A percentile compares a stretch with the other conserved stretches of the same genome.
Conservation (phyloP, 2,329 filamentous ascomycete genomes). For the Colletotrichum orchidophilum region DNA sequence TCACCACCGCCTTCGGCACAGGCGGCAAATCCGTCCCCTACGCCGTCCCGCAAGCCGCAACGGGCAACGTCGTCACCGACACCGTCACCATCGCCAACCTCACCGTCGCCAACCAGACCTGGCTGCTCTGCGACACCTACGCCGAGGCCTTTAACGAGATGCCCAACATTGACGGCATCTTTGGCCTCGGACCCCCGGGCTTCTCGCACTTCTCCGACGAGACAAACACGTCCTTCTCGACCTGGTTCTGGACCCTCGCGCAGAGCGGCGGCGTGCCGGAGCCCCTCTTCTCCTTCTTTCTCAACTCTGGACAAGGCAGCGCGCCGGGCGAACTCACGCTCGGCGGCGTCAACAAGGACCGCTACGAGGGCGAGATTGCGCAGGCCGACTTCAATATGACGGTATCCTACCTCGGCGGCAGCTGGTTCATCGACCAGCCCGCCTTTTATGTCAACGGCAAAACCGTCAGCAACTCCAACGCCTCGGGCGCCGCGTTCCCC, state of each 20-base stretch:
- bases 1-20: slow-evolving; percentile 37
- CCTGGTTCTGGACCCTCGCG: slow-evolving; percentile 43
- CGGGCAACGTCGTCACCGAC: slow-evolving; percentile 42
- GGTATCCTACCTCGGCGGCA: slow-evolving; percentile 26
- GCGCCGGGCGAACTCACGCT: slow-evolving; percentile 43
- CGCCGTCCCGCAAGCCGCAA: slow-evolving; percentile 35
- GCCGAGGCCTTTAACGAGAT: slow-evolving; percentile 38
- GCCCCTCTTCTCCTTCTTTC: slow-evolving; percentile 42
- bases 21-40: slow-evolving; percentile 43
- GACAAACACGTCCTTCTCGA: slow-evolving; percentile 16
- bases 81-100: slow-evolving; percentile 40
- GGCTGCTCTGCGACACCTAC: slow-evolving; percentile 43
- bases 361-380: slow-evolving; percentile 41
- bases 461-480: slow-evolving; percentile 33
- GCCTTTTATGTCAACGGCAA: slow-evolving; percentile 39
- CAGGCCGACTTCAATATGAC: slow-evolving; percentile 38
- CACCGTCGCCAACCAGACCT: slow-evolving; percentile 38
- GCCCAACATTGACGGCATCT: slow-evolving; percentile 43
- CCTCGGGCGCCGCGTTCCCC: slow-evolving; percentile 10
- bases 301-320: slow-evolving; percentile 34
- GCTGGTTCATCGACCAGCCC: slow-evolving; percentile 41
- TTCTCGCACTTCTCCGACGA: slow-evolving; percentile 27
- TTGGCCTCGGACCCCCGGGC: slow-evolving; percentile 40
- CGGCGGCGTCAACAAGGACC: slow-evolving; percentile 43
- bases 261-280: slow-evolving; percentile 37